These are phyloP conservation scores for Globisporangium spiculum DNA, from an alignment of 352 stramenopile genomes.

Conservation along the genomic window DNA sequence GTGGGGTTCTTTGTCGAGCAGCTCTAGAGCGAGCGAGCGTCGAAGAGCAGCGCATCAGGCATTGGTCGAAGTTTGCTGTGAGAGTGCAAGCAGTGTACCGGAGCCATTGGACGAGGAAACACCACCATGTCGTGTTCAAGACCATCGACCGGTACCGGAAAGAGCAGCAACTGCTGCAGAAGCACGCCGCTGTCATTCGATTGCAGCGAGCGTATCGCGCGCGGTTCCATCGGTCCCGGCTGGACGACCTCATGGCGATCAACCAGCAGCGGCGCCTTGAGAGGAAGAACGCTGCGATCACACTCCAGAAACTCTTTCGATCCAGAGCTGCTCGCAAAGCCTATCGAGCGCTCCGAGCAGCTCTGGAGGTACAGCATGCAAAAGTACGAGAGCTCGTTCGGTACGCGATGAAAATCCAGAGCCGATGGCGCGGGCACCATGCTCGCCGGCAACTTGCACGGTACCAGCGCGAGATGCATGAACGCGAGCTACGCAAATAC, in stretches of 20 bases:
- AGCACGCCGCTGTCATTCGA: conserved; percentile 34
- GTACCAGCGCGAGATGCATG: conserved; percentile 28
- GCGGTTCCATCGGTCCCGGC: conserved; percentile 61
- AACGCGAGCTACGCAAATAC: conserved; percentile 28
- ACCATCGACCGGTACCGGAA: conserved; percentile 57
- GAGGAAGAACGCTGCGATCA: conserved; percentile 41
- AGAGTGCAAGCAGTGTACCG: conserved; percentile 59
- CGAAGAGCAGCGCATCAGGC: conserved; percentile 32
- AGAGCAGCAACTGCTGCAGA: conserved; percentile 39
- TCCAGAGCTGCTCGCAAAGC: conserved; percentile 47
- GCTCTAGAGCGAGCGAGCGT: conserved; percentile 24
- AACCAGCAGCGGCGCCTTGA: conserved; percentile 57
- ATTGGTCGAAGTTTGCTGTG: conserved; percentile 43
- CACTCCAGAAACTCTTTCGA: conserved; percentile 61
- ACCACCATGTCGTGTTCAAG: conserved; percentile 52
- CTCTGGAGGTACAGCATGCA: conserved; percentile 40
- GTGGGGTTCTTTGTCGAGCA: conserved; percentile 48
- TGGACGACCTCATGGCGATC: conserved; percentile 71
- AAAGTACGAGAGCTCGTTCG: conserved; percentile 30
- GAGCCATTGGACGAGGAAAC: conserved; percentile 53
- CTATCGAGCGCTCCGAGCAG: conserved; percentile 47
- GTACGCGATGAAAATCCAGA: conserved; percentile 58
- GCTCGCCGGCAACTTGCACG: conserved; percentile 35
- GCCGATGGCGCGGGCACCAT: conserved; percentile 56
- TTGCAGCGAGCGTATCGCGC: conserved; percentile 60